phyloP scores from a whole-genome alignment of 345 rosid genomes.

The Eucalyptus paniculata region DNA sequence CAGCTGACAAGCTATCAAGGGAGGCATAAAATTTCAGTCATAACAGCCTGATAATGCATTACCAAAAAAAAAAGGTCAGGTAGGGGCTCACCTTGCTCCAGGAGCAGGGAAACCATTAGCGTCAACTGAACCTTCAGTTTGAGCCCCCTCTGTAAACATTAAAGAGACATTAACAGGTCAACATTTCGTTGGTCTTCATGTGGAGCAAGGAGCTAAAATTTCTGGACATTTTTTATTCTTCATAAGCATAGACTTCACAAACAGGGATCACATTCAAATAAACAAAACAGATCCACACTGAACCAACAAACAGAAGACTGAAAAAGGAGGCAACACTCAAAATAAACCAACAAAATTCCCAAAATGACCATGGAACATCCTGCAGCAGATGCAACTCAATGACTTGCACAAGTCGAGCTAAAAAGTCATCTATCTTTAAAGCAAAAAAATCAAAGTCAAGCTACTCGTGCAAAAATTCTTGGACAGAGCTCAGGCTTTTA shows the following conservation, averaged over 20 bases:
- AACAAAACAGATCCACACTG: background rate
- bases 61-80: background rate
- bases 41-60: background rate
- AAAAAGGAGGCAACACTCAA: background rate
- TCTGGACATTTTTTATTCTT: background rate
- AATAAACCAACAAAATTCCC: background rate
- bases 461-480: background rate
- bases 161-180: conserved; percentile 6
- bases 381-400: background rate
- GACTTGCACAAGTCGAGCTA: background rate
- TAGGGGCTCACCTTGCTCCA: conserved; percentile 24
- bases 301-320: background rate
- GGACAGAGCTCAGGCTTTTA: background rate
- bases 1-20: conserved; percentile 18
- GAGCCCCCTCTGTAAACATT: conserved; percentile 21
- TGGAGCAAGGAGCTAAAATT: background rate
- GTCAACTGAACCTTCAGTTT: conserved; percentile 7
- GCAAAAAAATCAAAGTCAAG: background rate
- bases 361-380: background rate
- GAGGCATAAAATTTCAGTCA: background rate
- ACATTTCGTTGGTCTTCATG: background rate
- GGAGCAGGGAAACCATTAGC: conserved; percentile 43
- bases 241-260: background rate
- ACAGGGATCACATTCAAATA: background rate
- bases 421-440: background rate